phyloP scores from a whole-genome alignment of 2,329 filamentous ascomycete species.

The Paraphoma chrysanthemicola region DNA sequence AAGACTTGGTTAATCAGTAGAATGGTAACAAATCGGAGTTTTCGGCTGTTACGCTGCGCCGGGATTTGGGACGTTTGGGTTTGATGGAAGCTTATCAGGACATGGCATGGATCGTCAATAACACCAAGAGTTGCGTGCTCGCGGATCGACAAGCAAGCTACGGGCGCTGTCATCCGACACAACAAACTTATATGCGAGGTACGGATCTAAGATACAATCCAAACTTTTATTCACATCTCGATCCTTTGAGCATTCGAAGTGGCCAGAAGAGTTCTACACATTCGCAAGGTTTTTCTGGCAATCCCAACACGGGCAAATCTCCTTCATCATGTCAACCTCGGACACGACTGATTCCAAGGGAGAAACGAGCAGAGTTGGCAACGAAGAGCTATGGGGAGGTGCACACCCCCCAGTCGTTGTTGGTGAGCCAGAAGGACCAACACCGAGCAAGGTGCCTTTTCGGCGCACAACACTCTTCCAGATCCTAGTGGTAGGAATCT shows the following conservation, averaged over 20 bases:
- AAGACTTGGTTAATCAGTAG: neutral
- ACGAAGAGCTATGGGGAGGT: slow-evolving; percentile 7
- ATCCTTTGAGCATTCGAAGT: neutral
- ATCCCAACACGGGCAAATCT: too few relatives aligned
- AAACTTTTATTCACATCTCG: neutral
- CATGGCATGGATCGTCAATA: slow-evolving; percentile 1
- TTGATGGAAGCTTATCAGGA: neutral
- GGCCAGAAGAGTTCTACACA: too few relatives aligned
- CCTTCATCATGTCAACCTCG: slow-evolving; percentile 1
- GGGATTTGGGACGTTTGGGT: neutral
- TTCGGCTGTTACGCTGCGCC: neutral
- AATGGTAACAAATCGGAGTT: neutral
- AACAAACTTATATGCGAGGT: neutral
- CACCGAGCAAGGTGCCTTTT: slow-evolving; percentile 7
- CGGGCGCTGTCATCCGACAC: neutral
- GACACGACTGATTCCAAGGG: neutral
- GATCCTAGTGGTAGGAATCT: slow-evolving; percentile 26
- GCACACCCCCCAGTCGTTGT: neutral
- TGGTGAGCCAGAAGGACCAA: neutral
- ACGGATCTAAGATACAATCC: neutral
- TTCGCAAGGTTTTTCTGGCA: too few relatives aligned
- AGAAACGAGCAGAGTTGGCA: slow-evolving; percentile 2
- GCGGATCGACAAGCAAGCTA: neutral
- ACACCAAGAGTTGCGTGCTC: slow-evolving; percentile 8
- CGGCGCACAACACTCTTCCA: slow-evolving; percentile 34